These are phyloP conservation scores for Mrakiaceae sp. DNA, from an alignment of 1,284 basidiomycete genomes.

Conservation along the genomic window DNA sequence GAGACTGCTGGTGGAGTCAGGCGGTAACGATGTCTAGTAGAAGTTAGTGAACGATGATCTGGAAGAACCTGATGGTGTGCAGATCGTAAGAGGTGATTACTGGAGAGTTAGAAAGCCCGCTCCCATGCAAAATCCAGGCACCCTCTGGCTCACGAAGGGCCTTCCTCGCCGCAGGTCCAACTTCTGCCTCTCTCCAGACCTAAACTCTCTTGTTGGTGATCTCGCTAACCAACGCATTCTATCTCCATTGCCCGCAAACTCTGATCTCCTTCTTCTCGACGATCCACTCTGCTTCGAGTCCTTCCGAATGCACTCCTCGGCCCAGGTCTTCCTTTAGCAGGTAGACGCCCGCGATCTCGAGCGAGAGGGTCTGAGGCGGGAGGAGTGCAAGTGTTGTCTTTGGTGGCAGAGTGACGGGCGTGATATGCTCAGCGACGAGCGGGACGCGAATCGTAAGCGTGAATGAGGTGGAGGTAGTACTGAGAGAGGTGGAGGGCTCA, in stretches of 20 bases:
- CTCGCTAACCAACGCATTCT: no score
- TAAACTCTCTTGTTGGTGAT: no score
- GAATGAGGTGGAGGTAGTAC: not conserved
- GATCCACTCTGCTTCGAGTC: not conserved
- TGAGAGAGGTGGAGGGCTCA: not conserved
- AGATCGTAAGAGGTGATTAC: no score
- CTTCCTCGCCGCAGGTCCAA: no score
- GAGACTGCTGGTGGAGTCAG: no score
- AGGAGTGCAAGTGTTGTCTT: not conserved
- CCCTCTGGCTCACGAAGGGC: no score
- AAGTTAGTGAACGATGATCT: no score
- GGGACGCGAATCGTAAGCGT: not conserved
- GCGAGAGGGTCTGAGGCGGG: not conserved
- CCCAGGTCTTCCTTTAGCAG: not conserved
- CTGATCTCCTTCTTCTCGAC: not conserved
- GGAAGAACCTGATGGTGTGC: no score
- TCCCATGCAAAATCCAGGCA: no score
- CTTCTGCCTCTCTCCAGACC: no score
- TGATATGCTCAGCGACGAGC: not conserved
- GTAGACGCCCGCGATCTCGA: not conserved
- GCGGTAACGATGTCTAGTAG: no score
- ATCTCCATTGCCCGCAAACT: constrained; percentile 2
- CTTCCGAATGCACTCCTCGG: not conserved
- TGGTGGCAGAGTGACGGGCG: not conserved
- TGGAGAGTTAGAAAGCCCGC: no score